A percentile compares a stretch with the other conserved stretches of the same genome.
Evolutionary conservation across 1,284 basidiomycete species (phyloP).

Genomic region (Sphaerobolus stellatus): DNA sequence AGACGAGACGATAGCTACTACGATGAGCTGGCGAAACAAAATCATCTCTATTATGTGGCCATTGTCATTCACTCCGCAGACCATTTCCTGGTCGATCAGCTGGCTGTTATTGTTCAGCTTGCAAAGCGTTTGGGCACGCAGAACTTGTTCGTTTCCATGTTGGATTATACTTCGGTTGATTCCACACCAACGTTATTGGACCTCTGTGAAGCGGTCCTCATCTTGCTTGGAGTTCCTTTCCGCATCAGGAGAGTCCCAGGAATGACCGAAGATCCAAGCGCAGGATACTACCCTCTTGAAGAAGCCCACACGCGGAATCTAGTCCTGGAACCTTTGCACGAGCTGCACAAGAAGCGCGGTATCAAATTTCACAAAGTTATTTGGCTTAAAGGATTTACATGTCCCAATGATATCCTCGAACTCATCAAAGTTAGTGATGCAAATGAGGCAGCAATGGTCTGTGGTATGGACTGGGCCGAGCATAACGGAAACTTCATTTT

Average conservation of each 20-base stretch:
- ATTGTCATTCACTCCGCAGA: slow-evolving; percentile 94
- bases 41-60: slow-evolving; percentile 89
- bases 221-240: slow-evolving; percentile 86
- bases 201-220: slow-evolving; percentile 89
- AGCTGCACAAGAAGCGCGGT: slow-evolving; percentile 71
- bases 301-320: slow-evolving; percentile 91
- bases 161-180: slow-evolving; percentile 91
- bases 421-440: slow-evolving; percentile 84
- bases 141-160: slow-evolving; percentile 92
- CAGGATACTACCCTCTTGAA: slow-evolving; percentile 91
- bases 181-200: slow-evolving; percentile 91
- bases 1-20: slow-evolving; percentile 75
- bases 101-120: slow-evolving; percentile 93
- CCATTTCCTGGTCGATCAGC: slow-evolving; percentile 95
- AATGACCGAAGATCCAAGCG: slow-evolving; percentile 83
- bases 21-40: slow-evolving; percentile 77
- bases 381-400: slow-evolving; percentile 97
- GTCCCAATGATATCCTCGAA: slow-evolving; percentile 93
- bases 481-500: slow-evolving; percentile 96
- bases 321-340: slow-evolving; percentile 85
- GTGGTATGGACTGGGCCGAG: slow-evolving; percentile 98
- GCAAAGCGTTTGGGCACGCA: slow-evolving; percentile 82
- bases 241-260: slow-evolving; percentile 82
- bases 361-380: slow-evolving; percentile 88
- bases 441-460: slow-evolving; percentile 94